Evolutionary conservation across 2,329 filamentous ascomycete species (phyloP).

Genomic region (Phyllosticta citriasiana): DNA sequence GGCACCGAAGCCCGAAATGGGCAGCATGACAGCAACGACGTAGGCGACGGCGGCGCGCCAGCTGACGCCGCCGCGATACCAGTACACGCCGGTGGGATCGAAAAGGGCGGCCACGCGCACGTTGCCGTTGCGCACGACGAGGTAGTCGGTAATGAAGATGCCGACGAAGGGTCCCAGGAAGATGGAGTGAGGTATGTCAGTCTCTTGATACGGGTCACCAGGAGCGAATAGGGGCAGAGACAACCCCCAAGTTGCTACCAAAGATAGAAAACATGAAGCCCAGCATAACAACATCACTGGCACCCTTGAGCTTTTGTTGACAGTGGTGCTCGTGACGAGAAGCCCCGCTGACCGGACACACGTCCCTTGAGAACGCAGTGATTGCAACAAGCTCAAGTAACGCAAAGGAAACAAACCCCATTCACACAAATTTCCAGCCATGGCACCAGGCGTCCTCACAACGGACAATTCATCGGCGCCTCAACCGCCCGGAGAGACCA

Average conservation of each 20-base stretch:
- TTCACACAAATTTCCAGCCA: neutral
- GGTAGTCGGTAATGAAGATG: conserved; percentile 16
- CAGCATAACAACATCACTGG: neutral
- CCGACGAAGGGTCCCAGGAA: conserved; percentile 19
- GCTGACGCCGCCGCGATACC: neutral
- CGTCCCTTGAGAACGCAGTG: too few relatives aligned
- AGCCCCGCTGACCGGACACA: neutral
- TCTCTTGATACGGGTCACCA: neutral
- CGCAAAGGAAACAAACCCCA: neutral
- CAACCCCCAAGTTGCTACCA: neutral
- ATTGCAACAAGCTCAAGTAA: neutral
- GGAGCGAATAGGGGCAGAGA: neutral
- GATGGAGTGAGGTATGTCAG: conserved; percentile 13
- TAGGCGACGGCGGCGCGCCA: neutral
- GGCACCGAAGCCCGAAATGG: neutral
- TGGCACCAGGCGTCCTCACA: neutral
- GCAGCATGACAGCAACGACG: neutral
- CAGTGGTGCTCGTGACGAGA: neutral
- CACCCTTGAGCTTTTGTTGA: neutral
- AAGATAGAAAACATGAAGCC: neutral
- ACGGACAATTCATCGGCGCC: neutral
- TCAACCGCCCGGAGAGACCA: neutral
- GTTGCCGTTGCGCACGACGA: conserved; percentile 17
- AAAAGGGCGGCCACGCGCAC: conserved; percentile 19
- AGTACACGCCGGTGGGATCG: neutral